Evolutionary conservation across 1,284 basidiomycete species (phyloP), one percentile per base, ranked within the genome.

Genomic region (Malassezia arunalokei): DNA sequence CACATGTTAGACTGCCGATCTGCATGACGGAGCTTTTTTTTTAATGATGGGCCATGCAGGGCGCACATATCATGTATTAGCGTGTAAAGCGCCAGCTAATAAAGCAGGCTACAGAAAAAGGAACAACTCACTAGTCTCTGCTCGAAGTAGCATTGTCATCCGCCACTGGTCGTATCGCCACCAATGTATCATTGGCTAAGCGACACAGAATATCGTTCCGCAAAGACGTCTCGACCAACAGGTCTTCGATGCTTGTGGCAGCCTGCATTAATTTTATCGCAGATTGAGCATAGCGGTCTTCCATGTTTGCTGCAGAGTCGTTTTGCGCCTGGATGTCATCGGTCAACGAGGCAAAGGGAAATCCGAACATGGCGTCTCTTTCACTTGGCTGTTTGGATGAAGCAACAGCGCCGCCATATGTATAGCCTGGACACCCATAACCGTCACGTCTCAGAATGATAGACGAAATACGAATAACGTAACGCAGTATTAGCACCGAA

Each of bases 121-220:
- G 4, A 24, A 24, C 20, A 24, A 24, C 20, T 24, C 20, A 24
- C 2, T 24, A 24, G 20, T 24, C 20, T 24, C 4, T 24, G 4
- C 20, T 35, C 33, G 33, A 2, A 35, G 33, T 15, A 35, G 33
- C 33, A 35, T 35, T 35, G 20, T 47, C 35, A 17, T 35, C 45
- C 17, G 27, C 45, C 38, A 47, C 35, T 6, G 57, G 51, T 11
- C 61, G 57, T 33, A 71, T 48, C 44, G 63, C 65, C 24, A 62
- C 42, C 28, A 71, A 58, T 14, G 58, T 64, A 27, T 71, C 68
- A 47, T 67, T 71, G 49, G 68, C 54, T 40, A 63, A 58, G 12
- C 60, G 54, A 11, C 64, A 65, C 39, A 71, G 43, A 30, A 71
- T 68, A 41, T 71, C 68, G 52, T 71, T 71, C 37, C 63, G 55